These are phyloP conservation scores for Syncephalis plumigaleata DNA, from an alignment of 371 early-diverging fungal species.

Conservation along the genomic window DNA sequence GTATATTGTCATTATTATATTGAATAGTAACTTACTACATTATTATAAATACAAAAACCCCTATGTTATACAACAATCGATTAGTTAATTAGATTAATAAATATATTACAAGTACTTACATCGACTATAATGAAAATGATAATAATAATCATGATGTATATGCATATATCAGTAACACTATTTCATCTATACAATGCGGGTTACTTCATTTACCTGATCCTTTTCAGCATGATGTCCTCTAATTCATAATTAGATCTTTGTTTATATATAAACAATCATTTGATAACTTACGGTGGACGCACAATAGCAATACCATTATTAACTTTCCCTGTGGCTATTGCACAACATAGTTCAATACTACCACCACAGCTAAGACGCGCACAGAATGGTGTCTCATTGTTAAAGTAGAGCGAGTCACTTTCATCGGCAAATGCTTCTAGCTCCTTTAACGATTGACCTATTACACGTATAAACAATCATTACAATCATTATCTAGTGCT, in stretches of 20 bases:
- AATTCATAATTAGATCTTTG: conserved; percentile 8
- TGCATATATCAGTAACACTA: too few relatives aligned
- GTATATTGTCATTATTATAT: background rate
- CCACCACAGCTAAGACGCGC: conserved; percentile 55
- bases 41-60: conserved; percentile 86
- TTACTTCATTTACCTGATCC: conserved; percentile 20
- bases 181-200: too few relatives aligned
- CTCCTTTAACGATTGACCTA: conserved; percentile 5
- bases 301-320: conserved; percentile 71
- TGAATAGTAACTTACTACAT: conserved; percentile 25
- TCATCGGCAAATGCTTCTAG: background rate
- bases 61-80: conserved; percentile 12
- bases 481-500: background rate
- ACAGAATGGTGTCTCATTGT: conserved; percentile 34
- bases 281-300: conserved; percentile 39
- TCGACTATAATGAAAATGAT: too few relatives aligned
- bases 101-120: too few relatives aligned
- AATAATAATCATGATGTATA: too few relatives aligned
- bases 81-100: background rate
- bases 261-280: conserved; percentile 3
- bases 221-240: conserved; percentile 77
- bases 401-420: conserved; percentile 55
- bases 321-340: conserved; percentile 39
- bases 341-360: conserved; percentile 46
- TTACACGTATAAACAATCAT: background rate